A percentile compares a stretch with the other conserved stretches of the same genome.
phyloP scores from a whole-genome alignment of 2,329 filamentous ascomycete genomes.

The Colletotrichum sp. region DNA sequence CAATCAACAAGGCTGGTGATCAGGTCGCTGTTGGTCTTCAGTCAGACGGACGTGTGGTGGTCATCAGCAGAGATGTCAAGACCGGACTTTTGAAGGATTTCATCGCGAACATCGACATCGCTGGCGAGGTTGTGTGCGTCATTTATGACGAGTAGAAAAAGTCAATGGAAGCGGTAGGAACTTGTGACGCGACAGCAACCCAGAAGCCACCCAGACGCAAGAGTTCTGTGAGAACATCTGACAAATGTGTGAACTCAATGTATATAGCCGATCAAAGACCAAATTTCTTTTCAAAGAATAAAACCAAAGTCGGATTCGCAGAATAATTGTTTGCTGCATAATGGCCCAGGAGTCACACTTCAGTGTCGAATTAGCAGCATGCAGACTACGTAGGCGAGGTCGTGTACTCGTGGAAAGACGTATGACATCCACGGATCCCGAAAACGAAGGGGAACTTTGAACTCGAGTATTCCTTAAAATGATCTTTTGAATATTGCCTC shows the following conservation, averaged over 20 bases:
- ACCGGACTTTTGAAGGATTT: slow-evolving; percentile 62
- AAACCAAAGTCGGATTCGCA: not conserved
- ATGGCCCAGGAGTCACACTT: not conserved
- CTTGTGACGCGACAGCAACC: not conserved
- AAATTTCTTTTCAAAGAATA: not conserved
- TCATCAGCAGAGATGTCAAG: slow-evolving; percentile 63
- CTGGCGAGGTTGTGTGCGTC: slow-evolving; percentile 49
- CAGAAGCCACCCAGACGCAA: not conserved
- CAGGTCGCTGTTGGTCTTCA: slow-evolving; percentile 72
- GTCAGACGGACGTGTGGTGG: slow-evolving; percentile 61
- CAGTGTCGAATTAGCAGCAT: not conserved
- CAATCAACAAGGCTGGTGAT: slow-evolving; percentile 66
- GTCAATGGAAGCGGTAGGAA: not conserved
- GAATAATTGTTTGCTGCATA: not conserved
- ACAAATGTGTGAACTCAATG: not conserved
- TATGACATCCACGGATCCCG: not conserved
- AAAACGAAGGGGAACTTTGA: not conserved
- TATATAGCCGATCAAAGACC: not conserved
- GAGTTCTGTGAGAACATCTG: not conserved
- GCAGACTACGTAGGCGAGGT: not conserved
- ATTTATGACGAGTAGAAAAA: slow-evolving; percentile 48
- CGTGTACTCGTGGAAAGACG: not conserved
- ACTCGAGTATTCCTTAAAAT: not conserved
- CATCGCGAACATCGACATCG: slow-evolving; percentile 45
- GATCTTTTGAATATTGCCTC: not conserved